These are phyloP conservation scores for Fusarium devonianum DNA, from an alignment of 2,329 filamentous ascomycete genomes.

Conservation along the genomic window DNA sequence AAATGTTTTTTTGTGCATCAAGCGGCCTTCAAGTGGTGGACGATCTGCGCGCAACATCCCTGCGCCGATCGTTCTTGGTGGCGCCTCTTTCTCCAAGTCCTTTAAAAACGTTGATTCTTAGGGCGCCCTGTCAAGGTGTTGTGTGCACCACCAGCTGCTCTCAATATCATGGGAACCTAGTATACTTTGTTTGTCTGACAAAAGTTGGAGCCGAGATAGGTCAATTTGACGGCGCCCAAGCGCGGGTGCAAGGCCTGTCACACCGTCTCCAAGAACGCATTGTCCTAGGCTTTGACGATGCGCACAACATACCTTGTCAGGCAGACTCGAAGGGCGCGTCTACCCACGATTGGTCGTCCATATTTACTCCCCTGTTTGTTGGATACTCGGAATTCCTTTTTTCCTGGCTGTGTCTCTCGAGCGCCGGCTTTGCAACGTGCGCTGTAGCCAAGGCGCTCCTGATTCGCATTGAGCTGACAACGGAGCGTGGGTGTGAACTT, in stretches of 20 bases:
- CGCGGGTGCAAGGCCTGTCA: conserved; percentile 21
- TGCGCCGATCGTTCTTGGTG: conserved; percentile 41
- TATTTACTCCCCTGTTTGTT: conserved; percentile 26
- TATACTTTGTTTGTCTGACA: neutral
- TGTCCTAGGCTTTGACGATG: conserved; percentile 16
- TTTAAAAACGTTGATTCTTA: conserved; percentile 16
- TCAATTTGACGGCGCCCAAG: neutral
- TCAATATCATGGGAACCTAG: conserved; percentile 16
- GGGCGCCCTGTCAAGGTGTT: conserved; percentile 23
- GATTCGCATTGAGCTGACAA: neutral
- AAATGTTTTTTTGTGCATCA: conserved; percentile 23
- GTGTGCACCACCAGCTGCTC: conserved; percentile 4
- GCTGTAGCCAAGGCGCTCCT: neutral
- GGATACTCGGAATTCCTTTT: conserved; percentile 32
- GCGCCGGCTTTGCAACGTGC: conserved; percentile 15
- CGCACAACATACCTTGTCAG: conserved; percentile 29
- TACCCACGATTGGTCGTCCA: conserved; percentile 31
- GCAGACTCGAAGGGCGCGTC: conserved; percentile 16
- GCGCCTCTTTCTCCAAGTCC: conserved; percentile 33
- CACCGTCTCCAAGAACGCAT: conserved; percentile 17
- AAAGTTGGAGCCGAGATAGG: neutral
- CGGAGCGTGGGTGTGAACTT: conserved; percentile 5
- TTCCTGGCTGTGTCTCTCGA: conserved; percentile 11
- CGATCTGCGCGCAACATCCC: conserved; percentile 39
- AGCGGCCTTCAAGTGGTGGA: conserved; percentile 33